phyloP scores from a whole-genome alignment of 176 grass and related monocot genomes.

The Raddia distichophylla region DNA sequence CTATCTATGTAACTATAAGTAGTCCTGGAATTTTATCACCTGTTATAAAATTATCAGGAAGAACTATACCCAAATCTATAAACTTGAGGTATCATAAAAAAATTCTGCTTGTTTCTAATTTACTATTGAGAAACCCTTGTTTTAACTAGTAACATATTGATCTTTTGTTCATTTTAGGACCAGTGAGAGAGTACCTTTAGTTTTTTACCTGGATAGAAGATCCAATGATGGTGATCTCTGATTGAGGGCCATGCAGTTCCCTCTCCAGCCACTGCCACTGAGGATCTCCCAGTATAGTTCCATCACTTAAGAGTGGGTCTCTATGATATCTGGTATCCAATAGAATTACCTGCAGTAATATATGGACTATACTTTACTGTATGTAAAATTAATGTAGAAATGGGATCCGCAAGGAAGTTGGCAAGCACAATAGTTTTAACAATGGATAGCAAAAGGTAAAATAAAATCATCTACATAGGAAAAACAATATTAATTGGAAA shows the following conservation, averaged over 20 bases:
- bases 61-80: neutral
- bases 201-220: constrained; percentile 85
- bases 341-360: constrained; percentile 69
- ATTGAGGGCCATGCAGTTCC: constrained; percentile 71
- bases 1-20: neutral
- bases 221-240: constrained; percentile 88
- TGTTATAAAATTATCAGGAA: neutral
- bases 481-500: constrained; percentile 18
- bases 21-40: constrained; percentile 10
- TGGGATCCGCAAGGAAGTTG: neutral
- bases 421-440: neutral
- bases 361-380: constrained; percentile 22
- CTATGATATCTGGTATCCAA: constrained; percentile 98
- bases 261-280: constrained; percentile 93
- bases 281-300: constrained; percentile 82
- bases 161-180: neutral
- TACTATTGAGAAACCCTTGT: neutral
- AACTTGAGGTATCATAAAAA: neutral
- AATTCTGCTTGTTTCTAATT: neutral
- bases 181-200: constrained; percentile 9
- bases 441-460: neutral
- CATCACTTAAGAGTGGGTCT: constrained; percentile 81
- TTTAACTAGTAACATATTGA: neutral
- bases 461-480: neutral
- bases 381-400: constrained; percentile 26